These are phyloP conservation scores for Senna siamea DNA, from an alignment of 306 rosid genomes.

Conservation along the genomic window DNA sequence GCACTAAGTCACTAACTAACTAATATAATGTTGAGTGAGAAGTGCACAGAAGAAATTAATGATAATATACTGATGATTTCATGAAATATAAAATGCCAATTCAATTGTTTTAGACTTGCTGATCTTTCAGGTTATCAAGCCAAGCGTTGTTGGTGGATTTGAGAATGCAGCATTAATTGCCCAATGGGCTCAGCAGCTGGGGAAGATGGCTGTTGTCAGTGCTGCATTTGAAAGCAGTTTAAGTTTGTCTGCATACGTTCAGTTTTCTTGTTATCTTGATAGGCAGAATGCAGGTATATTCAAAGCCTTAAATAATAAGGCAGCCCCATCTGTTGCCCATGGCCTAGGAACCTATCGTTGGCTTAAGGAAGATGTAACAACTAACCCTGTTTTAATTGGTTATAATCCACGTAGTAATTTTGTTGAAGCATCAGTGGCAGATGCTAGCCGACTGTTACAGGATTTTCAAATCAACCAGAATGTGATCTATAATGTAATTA, in stretches of 20 bases:
- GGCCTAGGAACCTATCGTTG: slow-evolving; percentile 92
- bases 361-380: slow-evolving; percentile 82
- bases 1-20: slow-evolving; percentile 6
- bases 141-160: slow-evolving; percentile 93
- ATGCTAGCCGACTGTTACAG: slow-evolving; percentile 63
- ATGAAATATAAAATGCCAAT: slow-evolving; percentile 25
- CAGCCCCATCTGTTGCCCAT: slow-evolving; percentile 66
- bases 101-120: slow-evolving; percentile 4
- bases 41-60: slow-evolving; percentile 1
- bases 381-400: slow-evolving; percentile 57
- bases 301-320: slow-evolving; percentile 44
- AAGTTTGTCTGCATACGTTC: slow-evolving; percentile 85
- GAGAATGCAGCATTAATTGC: slow-evolving; percentile 83
- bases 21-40: not conserved
- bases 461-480: slow-evolving; percentile 63
- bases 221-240: slow-evolving; percentile 93
- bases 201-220: slow-evolving; percentile 89
- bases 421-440: slow-evolving; percentile 73
- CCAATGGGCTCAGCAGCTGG: slow-evolving; percentile 84
- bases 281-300: slow-evolving; percentile 52
- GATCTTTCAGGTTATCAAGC: slow-evolving; percentile 84
- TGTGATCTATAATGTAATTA: slow-evolving; percentile 45
- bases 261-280: slow-evolving; percentile 77
- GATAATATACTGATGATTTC: slow-evolving; percentile 4
- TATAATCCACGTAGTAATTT: slow-evolving; percentile 63